Percentiles rank a stretch among this genome's conserved stretches.
These are phyloP conservation scores for Claviceps capensis DNA, from an alignment of 2,329 filamentous ascomycete species.

Conservation along the genomic window DNA sequence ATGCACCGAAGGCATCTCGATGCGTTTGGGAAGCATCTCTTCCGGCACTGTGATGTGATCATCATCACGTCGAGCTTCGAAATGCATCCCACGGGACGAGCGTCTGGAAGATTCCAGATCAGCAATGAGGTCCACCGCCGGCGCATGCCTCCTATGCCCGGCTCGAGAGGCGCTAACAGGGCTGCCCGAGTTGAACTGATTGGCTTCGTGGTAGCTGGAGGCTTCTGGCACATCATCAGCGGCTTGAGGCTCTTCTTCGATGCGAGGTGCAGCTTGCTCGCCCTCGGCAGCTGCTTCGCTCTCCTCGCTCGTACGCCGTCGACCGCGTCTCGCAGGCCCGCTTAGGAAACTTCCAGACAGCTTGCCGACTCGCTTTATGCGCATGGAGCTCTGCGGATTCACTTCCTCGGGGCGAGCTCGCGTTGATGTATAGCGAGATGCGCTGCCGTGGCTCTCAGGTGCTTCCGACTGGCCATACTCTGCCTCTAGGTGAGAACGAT, in stretches of 20 bases:
- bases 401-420: constrained; percentile 47
- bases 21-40: constrained; percentile 19
- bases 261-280: constrained; percentile 24
- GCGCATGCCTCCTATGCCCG: constrained; percentile 25
- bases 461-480: constrained; percentile 35
- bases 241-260: constrained; percentile 28
- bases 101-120: constrained; percentile 18
- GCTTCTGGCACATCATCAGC: constrained; percentile 25
- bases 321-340: constrained; percentile 63
- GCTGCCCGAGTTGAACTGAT: constrained; percentile 42
- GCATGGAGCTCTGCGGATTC: constrained; percentile 58
- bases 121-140: constrained; percentile 20
- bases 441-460: constrained; percentile 39
- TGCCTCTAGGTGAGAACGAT: constrained; percentile 23
- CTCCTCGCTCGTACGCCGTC: constrained; percentile 54
- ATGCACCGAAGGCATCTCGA: constrained; percentile 45
- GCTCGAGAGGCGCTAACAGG: constrained; percentile 37
- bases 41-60: constrained; percentile 9
- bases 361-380: constrained; percentile 64
- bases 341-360: constrained; percentile 65
- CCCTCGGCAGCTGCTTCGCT: constrained; percentile 31
- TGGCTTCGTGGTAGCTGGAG: constrained; percentile 29
- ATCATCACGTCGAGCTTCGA: constrained; percentile 11
- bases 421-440: constrained; percentile 37
- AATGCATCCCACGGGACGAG: constrained; percentile 14